Evolutionary conservation across 441 rosid species (phyloP), one percentile per base, ranked within the genome.

Genomic region (Omphalea diandra): DNA sequence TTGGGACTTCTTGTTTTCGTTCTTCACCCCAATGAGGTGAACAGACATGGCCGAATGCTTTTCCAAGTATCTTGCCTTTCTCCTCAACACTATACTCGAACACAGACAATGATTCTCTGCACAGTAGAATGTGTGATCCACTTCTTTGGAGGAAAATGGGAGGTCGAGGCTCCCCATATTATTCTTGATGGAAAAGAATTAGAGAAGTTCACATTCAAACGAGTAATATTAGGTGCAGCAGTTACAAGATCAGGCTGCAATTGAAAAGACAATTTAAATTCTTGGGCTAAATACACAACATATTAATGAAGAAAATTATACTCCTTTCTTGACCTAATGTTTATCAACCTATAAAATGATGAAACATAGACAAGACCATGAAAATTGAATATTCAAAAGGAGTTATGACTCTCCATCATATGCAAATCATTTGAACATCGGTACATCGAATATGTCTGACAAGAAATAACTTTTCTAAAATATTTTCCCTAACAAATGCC

Each of bases 21-120:
- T 89, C 96, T 74, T 93, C 97, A 0, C 96, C 84, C 98, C 96
- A 93, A 76, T 87, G 90, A 1, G 98, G 96, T 1, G 94, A 90
- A 63, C 84, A 90, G 64, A 88, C 31, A 33, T 88, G 84, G 35
- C 96, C 97, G 65, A 87, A 93, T 32, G 98, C 93, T 79, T 90
- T 93, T 38, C 86, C 90, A 1, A 90, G 94, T 44, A 93, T 88
- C 87, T 90, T 90, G 82, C 86, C 97, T 78, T 84, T 79, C 78
- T 90, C 98, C 65, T 87, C 88, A 1, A 22, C 41, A 26, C 82
- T 83, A 77, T 90, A 88, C 63, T 74, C 73, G 40, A 90, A 88
- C 41, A 76, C 81, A 18, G 90, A 83, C 38, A 93, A 55, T 12
- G 90, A 83, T 77, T 84, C 84, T 78, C 86, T 82, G 77, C 94